Percentiles rank a stretch among this genome's conserved stretches.
These are phyloP conservation scores for Talaromyces pinophilus DNA, from an alignment of 2,329 filamentous ascomycete species.

Conservation along the genomic window DNA sequence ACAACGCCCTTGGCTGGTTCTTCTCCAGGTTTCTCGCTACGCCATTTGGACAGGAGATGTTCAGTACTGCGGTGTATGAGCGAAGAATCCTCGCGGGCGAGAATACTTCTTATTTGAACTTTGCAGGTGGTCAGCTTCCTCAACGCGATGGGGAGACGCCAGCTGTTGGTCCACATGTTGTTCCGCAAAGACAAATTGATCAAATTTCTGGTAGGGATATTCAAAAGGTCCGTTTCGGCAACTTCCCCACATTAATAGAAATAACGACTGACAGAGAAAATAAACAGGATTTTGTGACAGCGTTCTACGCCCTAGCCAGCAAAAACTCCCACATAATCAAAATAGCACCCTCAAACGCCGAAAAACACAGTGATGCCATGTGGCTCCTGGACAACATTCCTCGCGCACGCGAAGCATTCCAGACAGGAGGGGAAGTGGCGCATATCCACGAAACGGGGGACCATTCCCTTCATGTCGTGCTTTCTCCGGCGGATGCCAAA, in stretches of 20 bases:
- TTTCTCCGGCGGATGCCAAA: slow-evolving; percentile 80
- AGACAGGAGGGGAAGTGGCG: slow-evolving; percentile 68
- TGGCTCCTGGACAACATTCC: slow-evolving; percentile 32
- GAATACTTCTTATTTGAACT: slow-evolving; percentile 13
- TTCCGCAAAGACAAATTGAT: slow-evolving; percentile 35
- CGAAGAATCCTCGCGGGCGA: slow-evolving; percentile 26
- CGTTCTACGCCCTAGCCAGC: slow-evolving; percentile 29
- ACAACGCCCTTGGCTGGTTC: slow-evolving; percentile 42
- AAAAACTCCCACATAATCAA: slow-evolving; percentile 35
- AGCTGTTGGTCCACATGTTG: slow-evolving; percentile 32
- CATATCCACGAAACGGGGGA: slow-evolving; percentile 74
- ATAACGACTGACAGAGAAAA: neutral
- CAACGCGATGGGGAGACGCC: slow-evolving; percentile 27
- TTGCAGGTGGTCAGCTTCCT: slow-evolving; percentile 27
- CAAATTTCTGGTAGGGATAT: slow-evolving; percentile 30
- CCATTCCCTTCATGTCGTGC: slow-evolving; percentile 72
- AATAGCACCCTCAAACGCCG: slow-evolving; percentile 29
- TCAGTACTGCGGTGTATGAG: slow-evolving; percentile 34
- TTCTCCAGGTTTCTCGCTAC: slow-evolving; percentile 29
- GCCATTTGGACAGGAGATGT: slow-evolving; percentile 32
- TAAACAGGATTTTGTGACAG: slow-evolving; percentile 30
- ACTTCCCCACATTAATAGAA: neutral
- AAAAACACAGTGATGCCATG: slow-evolving; percentile 31
- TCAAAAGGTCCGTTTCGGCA: slow-evolving; percentile 28
- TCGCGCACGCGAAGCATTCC: slow-evolving; percentile 25